Evolutionary conservation across 768 basidiomycete species (phyloP).

Genomic region (Amanita subjunquillea): DNA sequence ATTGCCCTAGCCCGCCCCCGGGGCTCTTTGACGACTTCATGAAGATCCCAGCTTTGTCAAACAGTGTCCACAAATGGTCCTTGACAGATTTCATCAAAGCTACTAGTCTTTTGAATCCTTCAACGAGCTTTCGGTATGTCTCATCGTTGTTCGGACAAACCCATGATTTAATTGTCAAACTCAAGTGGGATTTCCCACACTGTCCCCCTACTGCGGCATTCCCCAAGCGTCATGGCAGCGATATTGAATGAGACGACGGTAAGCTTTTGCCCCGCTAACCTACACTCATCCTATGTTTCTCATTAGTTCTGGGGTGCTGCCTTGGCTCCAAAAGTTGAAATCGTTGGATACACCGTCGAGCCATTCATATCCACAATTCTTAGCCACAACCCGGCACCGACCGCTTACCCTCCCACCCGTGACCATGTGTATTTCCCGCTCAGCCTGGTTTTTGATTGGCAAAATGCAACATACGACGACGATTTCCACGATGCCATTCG

Average conservation of each 20-base stretch:
- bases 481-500: conserved; percentile 23
- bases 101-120: conserved; percentile 16
- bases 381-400: conserved; percentile 21
- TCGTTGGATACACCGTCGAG: conserved; percentile 30
- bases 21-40: too few relatives aligned
- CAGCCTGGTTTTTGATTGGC: conserved; percentile 17
- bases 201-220: conserved; percentile 21
- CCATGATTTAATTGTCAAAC: background rate
- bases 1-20: conserved; percentile 23
- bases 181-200: conserved; percentile 20
- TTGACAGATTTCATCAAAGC: conserved; percentile 22
- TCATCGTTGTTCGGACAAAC: background rate
- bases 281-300: too few relatives aligned
- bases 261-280: background rate
- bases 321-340: background rate
- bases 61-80: conserved; percentile 22
- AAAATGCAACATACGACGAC: conserved; percentile 9
- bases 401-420: conserved; percentile 34
- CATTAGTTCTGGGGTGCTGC: background rate
- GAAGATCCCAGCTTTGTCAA: conserved; percentile 19
- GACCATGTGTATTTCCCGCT: conserved; percentile 16
- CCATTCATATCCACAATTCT: conserved; percentile 32
- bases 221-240: conserved; percentile 19
- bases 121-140: conserved; percentile 9
- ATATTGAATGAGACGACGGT: conserved; percentile 27